Evolutionary conservation across 331 rosid genomes (phyloP), one percentile per base, ranked within the genome.

Genomic region (Pyracantha coccinea): DNA sequence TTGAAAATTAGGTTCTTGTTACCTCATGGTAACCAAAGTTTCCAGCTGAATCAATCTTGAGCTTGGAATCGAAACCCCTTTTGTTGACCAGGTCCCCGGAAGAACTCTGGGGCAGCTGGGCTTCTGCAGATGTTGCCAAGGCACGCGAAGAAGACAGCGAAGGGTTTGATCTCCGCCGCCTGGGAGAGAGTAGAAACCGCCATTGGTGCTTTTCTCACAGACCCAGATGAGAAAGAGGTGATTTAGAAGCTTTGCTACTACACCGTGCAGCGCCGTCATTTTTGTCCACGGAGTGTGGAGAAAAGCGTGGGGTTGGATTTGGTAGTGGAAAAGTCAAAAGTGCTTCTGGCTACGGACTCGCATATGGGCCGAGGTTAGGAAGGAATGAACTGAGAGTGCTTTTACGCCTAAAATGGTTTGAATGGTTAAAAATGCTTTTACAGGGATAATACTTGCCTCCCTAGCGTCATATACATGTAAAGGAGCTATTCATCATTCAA

Each of bases 41-140:
- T 71, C 97, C 99, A 47, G 96, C 92, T 44, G 97, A 92, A 77
- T 94, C 97, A 69, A 89, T 87, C 35, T 23, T 77, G 83, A 92
- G 85, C 32, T 84, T 81, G 52, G 91, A 88, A 76, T 85, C 82
- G 44, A 90, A 72, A 72, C 82, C 93, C 76, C 80, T 90, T 81
- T 86, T 87, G 55, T 77, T 84, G 58, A 94, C 96, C 81, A 90
- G 83, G 78, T 94, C 84, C 84, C 21, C 84, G 84, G 85, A 94
- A 94, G 70, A 94, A 96, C 4, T 97, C 99, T 84, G 92, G 97
- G 4, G 92, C 97, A 64, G 97, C 92, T 15, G 96, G 97, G 91
- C 97, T 94, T 67, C 99, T 83, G 77, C 97, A 92, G 24, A 94
- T 90, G 85, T 94, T 94, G 72, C 99, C 97, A 10, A 92, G 78